Base-by-base conservation (phyloP, 192 early-diverging fungal genomes). In the Backusella mclennaniae region DNA sequence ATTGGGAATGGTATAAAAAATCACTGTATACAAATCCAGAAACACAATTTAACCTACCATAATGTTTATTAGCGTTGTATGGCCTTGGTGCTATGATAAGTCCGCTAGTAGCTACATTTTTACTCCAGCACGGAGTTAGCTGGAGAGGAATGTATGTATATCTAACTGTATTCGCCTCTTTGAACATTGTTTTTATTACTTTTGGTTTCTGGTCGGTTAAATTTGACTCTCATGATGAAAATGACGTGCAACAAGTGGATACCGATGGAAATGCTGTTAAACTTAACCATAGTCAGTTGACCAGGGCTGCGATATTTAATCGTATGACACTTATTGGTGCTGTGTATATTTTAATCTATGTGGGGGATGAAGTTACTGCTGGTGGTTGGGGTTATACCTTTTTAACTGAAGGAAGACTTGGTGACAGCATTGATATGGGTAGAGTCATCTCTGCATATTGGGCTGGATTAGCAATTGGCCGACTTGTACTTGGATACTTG, bases 11-110 rank as follows among this genome's bases (percentile, higher is more conserved):
- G 26, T 12, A 12, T 14, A 29, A 63, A 29, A 63, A 29, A 11
- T 14, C 26, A 12, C 14, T 4, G 12, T 4, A 4, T 14, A 29
- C 14, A 63, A 6, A 29, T 29, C 9, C 19, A 29, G 23, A 29
- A 29, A 29, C 56, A 4, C 11, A 63, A 29, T 33, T 26, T 46
- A 46, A 44, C 15, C 5, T 35, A 23, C 15, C 5, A 63, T n/a
- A 26, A 33, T 46, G 14, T 41, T 35, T 39, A 23, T 42, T 67
- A 82, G 81, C 81, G n/a, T 66, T 75, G 5, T 82, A 82, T 68
- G 77, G 77, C 46, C 14, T 75, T n/a, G 81, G 81, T 42, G 81
- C 81, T n/a, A 35, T 76, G 41, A 66, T 82, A 41, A 77, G 81
- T 39, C 81, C 81, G n/a, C 23, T 82, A 11, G 77, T 82, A 12